phyloP scores from a whole-genome alignment of 176 grass and related monocot species.

The Dendrocalamus sinicus region DNA sequence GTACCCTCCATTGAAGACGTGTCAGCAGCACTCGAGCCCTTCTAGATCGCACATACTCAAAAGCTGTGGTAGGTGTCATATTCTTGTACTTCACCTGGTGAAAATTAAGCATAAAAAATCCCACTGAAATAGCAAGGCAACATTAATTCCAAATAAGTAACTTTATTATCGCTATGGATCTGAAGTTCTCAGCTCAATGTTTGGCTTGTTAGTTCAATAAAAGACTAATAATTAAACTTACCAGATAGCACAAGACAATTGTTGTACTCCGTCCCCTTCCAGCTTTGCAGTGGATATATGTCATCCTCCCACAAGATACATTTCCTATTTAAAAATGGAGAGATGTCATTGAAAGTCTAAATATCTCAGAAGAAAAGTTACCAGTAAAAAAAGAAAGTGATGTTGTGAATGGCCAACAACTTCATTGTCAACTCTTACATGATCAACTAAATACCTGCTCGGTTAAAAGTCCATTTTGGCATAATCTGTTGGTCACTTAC shows the following conservation, averaged over 20 bases:
- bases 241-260: slow-evolving; percentile 91
- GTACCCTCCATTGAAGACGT: slow-evolving; percentile 76
- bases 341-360: background rate
- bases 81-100: slow-evolving; percentile 82
- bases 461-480: background rate
- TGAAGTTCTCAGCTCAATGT: background rate
- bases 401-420: background rate
- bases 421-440: background rate
- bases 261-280: slow-evolving; percentile 90
- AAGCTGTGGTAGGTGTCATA: slow-evolving; percentile 77
- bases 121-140: background rate
- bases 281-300: slow-evolving; percentile 98
- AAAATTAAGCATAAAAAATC: slow-evolving; percentile 12
- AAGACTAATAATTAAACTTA: slow-evolving; percentile 43
- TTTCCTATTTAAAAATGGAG: slow-evolving; percentile 57
- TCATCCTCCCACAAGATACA: slow-evolving; percentile 68
- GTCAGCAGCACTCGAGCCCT: slow-evolving; percentile 79
- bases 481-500: slow-evolving; percentile 57
- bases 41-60: slow-evolving; percentile 73
- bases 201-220: background rate
- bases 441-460: background rate
- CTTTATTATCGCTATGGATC: slow-evolving; percentile 16
- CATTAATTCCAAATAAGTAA: slow-evolving; percentile 25
- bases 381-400: background rate
- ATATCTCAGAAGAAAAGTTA: background rate